Evolutionary conservation across 257 asterid species (phyloP).

Genomic region (Lavandula angustifolia): DNA sequence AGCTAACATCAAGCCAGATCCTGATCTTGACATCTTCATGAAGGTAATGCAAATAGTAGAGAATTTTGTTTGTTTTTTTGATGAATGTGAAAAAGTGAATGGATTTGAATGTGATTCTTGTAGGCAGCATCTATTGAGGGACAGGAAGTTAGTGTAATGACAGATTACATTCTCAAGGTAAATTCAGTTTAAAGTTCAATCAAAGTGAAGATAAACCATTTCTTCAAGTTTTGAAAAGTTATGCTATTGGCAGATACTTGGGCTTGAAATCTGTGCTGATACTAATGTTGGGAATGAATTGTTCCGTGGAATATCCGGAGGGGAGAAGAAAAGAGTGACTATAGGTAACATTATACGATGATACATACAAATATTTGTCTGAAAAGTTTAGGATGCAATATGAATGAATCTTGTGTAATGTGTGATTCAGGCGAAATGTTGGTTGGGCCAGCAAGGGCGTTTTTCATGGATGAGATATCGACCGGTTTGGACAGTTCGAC

Average conservation of each 20-base stretch:
- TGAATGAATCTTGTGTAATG: no score
- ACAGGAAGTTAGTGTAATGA: conserved; percentile 42
- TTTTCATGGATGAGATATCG: conserved; percentile 68
- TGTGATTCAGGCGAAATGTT: conserved; percentile 50
- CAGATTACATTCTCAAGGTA: conserved; percentile 57
- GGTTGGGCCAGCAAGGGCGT: conserved; percentile 55
- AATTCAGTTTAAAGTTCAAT: background rate
- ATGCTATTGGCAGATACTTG: conserved; percentile 41
- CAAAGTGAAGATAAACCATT: background rate
- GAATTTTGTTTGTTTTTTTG: background rate
- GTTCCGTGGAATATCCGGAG: conserved; percentile 55
- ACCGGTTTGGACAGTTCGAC: conserved; percentile 63
- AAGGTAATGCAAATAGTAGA: conserved; percentile 30
- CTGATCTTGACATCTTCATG: conserved; percentile 57
- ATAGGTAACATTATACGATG: conserved; percentile 32
- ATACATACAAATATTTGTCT: background rate
- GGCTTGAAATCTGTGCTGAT: conserved; percentile 53
- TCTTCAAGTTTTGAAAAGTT: background rate
- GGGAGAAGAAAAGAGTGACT: conserved; percentile 52
- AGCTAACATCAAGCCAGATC: conserved; percentile 52
- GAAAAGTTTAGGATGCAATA: no score
- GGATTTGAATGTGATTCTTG: background rate
- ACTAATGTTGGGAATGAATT: conserved; percentile 55
- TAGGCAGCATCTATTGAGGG: conserved; percentile 50
- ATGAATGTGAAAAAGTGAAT: no score